Percentiles rank a stretch among this genome's conserved stretches.
phyloP scores from a whole-genome alignment of 1,284 basidiomycete genomes.

The Malassezia brasiliensis region DNA sequence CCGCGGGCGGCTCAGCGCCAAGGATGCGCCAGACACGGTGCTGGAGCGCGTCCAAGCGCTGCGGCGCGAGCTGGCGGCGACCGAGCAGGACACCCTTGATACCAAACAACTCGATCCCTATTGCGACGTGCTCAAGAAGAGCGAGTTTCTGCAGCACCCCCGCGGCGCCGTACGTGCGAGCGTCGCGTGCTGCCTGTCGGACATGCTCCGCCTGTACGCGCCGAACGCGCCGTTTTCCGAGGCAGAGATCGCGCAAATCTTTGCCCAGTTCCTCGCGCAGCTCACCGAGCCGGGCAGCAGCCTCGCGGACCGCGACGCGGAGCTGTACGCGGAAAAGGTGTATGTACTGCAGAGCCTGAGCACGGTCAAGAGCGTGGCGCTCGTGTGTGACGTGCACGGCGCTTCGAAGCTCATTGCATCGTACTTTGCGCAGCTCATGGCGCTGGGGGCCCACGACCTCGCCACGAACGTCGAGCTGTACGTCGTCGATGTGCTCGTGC shows the following conservation, averaged over 20 bases:
- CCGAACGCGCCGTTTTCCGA: conserved; percentile 92
- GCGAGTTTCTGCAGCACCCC: conserved; percentile 76
- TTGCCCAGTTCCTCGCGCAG: conserved; percentile 55
- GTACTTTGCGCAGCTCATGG: conserved; percentile 68
- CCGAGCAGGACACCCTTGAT: conserved; percentile 82
- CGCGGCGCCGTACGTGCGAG: conserved; percentile 88
- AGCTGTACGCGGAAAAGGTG: conserved; percentile 47
- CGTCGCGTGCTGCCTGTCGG: conserved; percentile 85
- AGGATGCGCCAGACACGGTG: conserved; percentile 30
- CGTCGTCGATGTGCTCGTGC: conserved; percentile 76
- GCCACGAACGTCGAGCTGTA: conserved; percentile 79
- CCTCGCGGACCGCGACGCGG: conserved; percentile 26
- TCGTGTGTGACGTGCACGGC: conserved; percentile 79
- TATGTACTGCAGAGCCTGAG: conserved; percentile 83
- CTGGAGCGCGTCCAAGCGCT: conserved; percentile 28
- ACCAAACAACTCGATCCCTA: conserved; percentile 60
- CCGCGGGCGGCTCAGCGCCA: conserved; percentile 28
- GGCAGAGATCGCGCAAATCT: conserved; percentile 58
- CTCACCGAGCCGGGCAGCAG: conserved; percentile 30
- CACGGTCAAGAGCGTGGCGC: conserved; percentile 83
- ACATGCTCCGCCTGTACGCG: conserved; percentile 83
- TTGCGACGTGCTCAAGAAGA: conserved; percentile 69
- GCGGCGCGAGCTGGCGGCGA: conserved; percentile 59
- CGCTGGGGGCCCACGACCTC: conserved; percentile 20
- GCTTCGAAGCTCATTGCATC: conserved; percentile 75